Evolutionary conservation across 2,329 filamentous ascomycete genomes (phyloP), one percentile per base, ranked within the genome.

Genomic region (Apiospora hydei): DNA sequence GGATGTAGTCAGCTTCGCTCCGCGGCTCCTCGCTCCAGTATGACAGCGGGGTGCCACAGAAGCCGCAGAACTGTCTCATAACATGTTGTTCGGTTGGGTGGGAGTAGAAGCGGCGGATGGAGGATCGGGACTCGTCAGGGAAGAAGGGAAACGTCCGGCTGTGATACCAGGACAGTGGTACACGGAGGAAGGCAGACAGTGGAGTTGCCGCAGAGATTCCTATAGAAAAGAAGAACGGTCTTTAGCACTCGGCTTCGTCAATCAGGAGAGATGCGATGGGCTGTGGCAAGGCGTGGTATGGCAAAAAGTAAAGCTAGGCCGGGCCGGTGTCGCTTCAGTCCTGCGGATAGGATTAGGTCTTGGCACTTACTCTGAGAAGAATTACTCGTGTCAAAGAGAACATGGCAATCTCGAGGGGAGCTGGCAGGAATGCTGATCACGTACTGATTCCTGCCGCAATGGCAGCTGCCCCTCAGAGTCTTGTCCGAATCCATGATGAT

Each of bases 361-460:
- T 38, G 18, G 11, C 34, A 88, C 93, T 83, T 90, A 97, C 95
- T 90, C 77, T 94, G 93, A 51, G 87, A 85, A 71, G 87, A 85
- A 72, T 90, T 89, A 49, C 89, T 89, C 46, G 91, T 90, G 81
- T 94, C 92, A 80, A 97, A 96, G 74, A 94, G 89, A 30, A 97
- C 90, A 76, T 91, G 88, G 21, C 91, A 90, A 69, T 87, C 83
- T 46, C 90, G 84, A 51, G 84, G 82, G 53, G 88, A 84, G 76
- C 86, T 82, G 26, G 85, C 81, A 1, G 94, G 94, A 34, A 96
- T 87, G 66, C 89, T 83, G 76, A 98, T 90, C 72, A 91, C 87
- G 83, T 97, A 98, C 79, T 91, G 88, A 79, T 96, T 97, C 73
- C 95, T 90, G 72, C 95, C 94, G 82, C 95, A 98, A 70, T 92